Conservation (phyloP, 2,329 filamentous ascomycete species). For the Neofusicoccum ribis region DNA sequence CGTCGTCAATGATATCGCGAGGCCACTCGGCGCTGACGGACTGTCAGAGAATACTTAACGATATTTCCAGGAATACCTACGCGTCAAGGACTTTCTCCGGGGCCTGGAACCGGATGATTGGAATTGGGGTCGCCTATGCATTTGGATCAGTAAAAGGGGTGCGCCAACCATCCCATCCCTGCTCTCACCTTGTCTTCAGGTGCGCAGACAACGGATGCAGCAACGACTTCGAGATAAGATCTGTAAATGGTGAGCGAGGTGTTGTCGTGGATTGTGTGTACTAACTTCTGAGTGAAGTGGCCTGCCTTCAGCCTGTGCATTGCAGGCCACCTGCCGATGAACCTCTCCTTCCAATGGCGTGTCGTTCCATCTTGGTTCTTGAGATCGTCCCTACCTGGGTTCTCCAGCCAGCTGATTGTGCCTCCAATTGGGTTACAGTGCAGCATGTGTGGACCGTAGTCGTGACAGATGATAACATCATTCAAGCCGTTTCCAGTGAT, state of each 20-base stretch:
- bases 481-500: constrained; percentile 3
- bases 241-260: background rate
- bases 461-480: constrained; percentile 13
- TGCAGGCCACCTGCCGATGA: constrained; percentile 16
- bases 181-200: background rate
- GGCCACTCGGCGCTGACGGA: constrained; percentile 6
- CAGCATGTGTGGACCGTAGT: constrained; percentile 15
- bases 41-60: background rate
- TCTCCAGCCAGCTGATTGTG: constrained; percentile 4
- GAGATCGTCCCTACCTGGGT: background rate
- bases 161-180: too few relatives aligned
- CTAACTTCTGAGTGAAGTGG: constrained; percentile 12
- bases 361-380: background rate
- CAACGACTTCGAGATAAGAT: constrained; percentile 7
- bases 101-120: constrained; percentile 8
- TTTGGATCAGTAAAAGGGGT: too few relatives aligned
- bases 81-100: constrained; percentile 8
- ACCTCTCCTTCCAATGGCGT: constrained; percentile 4
- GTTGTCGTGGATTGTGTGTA: background rate
- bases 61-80: background rate
- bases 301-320: constrained; percentile 15
- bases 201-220: constrained; percentile 6
- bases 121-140: background rate
- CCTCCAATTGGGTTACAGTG: background rate
- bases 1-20: constrained; percentile 4